Evolutionary conservation across 805 yeast genomes (phyloP).

Genomic region (Yamadazyma insecticola): DNA sequence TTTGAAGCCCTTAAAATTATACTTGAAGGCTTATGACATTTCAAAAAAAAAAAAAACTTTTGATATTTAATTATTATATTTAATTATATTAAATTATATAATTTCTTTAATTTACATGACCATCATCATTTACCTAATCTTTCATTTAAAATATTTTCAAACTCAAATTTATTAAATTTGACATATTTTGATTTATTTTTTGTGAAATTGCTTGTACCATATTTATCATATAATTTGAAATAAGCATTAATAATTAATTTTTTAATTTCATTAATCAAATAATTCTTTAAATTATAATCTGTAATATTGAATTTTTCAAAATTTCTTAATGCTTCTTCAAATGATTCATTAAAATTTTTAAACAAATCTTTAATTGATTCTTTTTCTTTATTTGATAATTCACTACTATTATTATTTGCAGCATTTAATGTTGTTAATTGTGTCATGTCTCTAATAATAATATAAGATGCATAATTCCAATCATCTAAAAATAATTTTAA

Average conservation of each 20-base stretch:
- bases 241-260: constrained; percentile 76
- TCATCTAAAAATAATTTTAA: constrained; percentile 64
- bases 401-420: constrained; percentile 7
- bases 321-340: constrained; percentile 69
- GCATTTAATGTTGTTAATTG: constrained; percentile 54
- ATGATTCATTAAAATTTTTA: constrained; percentile 72
- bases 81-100: too few relatives aligned
- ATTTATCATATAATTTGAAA: constrained; percentile 77
- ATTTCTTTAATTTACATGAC: too few relatives aligned
- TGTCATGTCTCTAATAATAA: constrained; percentile 71
- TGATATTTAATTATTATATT: too few relatives aligned
- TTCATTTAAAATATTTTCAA: constrained; percentile 28
- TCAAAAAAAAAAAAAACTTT: too few relatives aligned
- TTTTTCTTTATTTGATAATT: constrained; percentile 59
- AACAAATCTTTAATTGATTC: constrained; percentile 83
- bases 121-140: too few relatives aligned
- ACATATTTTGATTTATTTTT: constrained; percentile 69
- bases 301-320: constrained; percentile 63
- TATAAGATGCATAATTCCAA: constrained; percentile 78
- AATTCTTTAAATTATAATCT: constrained; percentile 60
- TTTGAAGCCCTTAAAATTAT: too few relatives aligned
- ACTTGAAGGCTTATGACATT: too few relatives aligned
- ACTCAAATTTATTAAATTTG: constrained; percentile 52
- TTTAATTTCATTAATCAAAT: constrained; percentile 66
- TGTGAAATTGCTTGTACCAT: constrained; percentile 63